phyloP scores from a whole-genome alignment of 2,329 filamentous ascomycete species.

The Onygenales sp. region DNA sequence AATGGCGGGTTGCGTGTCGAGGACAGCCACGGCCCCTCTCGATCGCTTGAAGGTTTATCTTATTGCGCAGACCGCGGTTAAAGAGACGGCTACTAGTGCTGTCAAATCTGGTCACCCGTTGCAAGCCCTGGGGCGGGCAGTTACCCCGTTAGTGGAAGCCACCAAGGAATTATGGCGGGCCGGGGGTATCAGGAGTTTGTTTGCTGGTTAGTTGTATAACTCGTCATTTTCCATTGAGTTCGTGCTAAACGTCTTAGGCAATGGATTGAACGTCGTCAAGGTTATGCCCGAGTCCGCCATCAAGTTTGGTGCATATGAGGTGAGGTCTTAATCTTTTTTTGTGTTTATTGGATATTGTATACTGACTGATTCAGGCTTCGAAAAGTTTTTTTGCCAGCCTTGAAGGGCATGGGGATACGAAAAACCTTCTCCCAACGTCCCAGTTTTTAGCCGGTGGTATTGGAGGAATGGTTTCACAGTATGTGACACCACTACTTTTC shows the following conservation, averaged over 20 bases:
- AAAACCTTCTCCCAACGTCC: conserved; percentile 68
- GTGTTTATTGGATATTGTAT: neutral
- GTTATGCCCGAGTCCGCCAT: conserved; percentile 99
- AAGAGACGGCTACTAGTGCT: conserved; percentile 51
- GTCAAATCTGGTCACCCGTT: conserved; percentile 61
- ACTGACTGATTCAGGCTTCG: conserved; percentile 49
- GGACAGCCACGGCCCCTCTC: conserved; percentile 89
- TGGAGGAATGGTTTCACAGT: conserved; percentile 91
- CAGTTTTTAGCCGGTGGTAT: conserved; percentile 87
- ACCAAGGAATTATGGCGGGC: conserved; percentile 71
- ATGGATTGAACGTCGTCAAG: conserved; percentile 92
- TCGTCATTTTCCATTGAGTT: conserved; percentile 3
- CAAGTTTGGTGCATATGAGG: conserved; percentile 84
- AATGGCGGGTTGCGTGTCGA: conserved; percentile 85
- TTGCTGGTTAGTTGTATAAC: conserved; percentile 61
- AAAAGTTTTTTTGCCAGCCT: conserved; percentile 78
- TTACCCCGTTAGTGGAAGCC: conserved; percentile 62
- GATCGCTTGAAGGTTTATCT: conserved; percentile 96
- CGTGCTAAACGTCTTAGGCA: conserved; percentile 48
- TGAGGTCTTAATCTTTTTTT: conserved; percentile 5
- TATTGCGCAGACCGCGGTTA: conserved; percentile 72
- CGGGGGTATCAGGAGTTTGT: conserved; percentile 80
- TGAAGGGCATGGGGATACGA: conserved; percentile 79
- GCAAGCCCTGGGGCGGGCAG: conserved; percentile 55
- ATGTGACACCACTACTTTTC: conserved; percentile 22